Conservation (phyloP, 2,329 filamentous ascomycete genomes). For the Alternaria incomplexa region DNA sequence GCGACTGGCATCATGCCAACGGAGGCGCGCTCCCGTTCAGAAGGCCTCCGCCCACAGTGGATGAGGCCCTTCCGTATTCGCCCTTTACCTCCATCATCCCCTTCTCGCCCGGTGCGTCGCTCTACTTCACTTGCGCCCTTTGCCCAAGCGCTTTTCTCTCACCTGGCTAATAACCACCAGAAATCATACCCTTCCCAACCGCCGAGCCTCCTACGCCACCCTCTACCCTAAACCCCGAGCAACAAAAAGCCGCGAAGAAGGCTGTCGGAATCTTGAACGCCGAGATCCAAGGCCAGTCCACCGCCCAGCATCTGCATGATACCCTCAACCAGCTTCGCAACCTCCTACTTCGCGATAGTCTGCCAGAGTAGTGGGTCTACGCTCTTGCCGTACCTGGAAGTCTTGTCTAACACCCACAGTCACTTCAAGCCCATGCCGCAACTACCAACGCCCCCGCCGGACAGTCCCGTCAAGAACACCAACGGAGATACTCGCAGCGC, state of each 20-base stretch:
- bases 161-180: conserved; percentile 42
- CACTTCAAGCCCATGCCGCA: conserved; percentile 41
- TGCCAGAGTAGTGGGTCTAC: conserved; percentile 68
- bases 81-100: conserved; percentile 81
- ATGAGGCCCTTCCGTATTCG: conserved; percentile 81
- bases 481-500: conserved; percentile 28
- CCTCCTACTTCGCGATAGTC: conserved; percentile 72
- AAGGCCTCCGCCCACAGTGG: conserved; percentile 60
- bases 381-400: background rate
- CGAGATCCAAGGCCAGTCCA: conserved; percentile 66
- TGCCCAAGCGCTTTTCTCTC: conserved; percentile 19
- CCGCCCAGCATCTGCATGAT: conserved; percentile 71
- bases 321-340: conserved; percentile 76
- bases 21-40: conserved; percentile 44
- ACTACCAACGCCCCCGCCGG: conserved; percentile 40
- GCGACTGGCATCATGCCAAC: conserved; percentile 42
- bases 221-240: conserved; percentile 46
- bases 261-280: conserved; percentile 72
- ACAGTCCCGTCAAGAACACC: conserved; percentile 24
- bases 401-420: conserved; percentile 27
- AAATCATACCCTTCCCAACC: conserved; percentile 54
- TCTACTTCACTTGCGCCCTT: conserved; percentile 21
- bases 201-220: conserved; percentile 50
- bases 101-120: conserved; percentile 71
- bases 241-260: conserved; percentile 59